Evolutionary conservation across 148 eudicot genomes (phyloP), one percentile per base, ranked within the genome.

Genomic region (Linanthus parryae): DNA sequence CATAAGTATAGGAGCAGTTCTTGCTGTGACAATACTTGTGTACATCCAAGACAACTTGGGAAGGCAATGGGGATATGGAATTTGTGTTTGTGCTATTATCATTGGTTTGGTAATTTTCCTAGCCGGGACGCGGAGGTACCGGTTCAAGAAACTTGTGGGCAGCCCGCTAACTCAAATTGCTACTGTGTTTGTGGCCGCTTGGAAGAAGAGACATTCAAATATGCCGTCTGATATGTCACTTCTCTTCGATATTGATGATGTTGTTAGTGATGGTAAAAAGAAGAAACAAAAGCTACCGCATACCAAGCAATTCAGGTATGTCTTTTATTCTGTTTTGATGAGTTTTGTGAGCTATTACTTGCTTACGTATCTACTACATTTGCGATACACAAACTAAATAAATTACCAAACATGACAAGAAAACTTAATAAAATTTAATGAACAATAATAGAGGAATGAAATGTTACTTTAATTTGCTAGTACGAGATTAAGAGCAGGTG

Each of bases 31-130:
- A 6, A 64, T 81, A 1, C 55, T 81, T 27, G 85, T 85, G 0
- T 85, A 85, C 72, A 67, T 85, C 6, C 82, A 85, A 52, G 88
- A 85, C 33, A 63, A 85, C 21, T 41, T 78, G 48, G 88, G 94
- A 1, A 54, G 94, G 23, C 44, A 56, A 1, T 78, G 82, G 88
- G 94, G 94, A 0, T 85, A 85, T 40, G 85, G 94, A 4, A 73
- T 85, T 15, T 75, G 81, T 40, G 79, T 76, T 0, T 75, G 77
- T 62, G 81, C 70, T 1, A 62, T 82, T 15, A 66, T 82, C 1
- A 57, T 73, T 0, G 70, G 73, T 9, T 38, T 75, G 14, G 18
- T 65, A 17, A 46, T 65, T 10, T 82, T 82, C 64, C 48, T 82
- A 4, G 33, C 67, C 6, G 89, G 82, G 2, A 82, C 84, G 0